These are phyloP conservation scores for Dactylellina cionopaga DNA, from an alignment of 2,329 filamentous ascomycete genomes.

Conservation along the genomic window DNA sequence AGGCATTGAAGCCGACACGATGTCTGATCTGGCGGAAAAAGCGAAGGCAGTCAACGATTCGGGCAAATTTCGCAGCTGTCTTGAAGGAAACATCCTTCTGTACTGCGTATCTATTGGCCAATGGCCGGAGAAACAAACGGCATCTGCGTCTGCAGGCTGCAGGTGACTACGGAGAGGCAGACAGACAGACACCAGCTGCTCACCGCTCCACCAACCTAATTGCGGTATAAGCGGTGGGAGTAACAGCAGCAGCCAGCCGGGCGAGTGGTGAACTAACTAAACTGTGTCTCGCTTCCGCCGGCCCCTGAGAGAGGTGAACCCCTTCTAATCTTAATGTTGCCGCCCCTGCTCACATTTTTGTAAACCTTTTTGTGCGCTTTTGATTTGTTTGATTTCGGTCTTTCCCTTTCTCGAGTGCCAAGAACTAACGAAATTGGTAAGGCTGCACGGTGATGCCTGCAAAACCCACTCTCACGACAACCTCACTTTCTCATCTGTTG, in stretches of 20 bases:
- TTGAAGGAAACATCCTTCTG: neutral
- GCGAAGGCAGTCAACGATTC: neutral
- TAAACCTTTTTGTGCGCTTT: slow-evolving; percentile 38
- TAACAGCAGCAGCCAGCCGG: too few relatives aligned
- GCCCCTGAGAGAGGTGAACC: slow-evolving; percentile 38
- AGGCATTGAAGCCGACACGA: neutral
- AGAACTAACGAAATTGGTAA: slow-evolving; percentile 38
- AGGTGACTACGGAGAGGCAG: slow-evolving; percentile 14
- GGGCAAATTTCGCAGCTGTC: neutral
- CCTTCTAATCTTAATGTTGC: slow-evolving; percentile 53
- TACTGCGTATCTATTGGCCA: slow-evolving; percentile 13
- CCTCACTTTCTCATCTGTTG: slow-evolving; percentile 36
- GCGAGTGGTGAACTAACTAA: slow-evolving; percentile 8
- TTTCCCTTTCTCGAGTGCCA: slow-evolving; percentile 25
- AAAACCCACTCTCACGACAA: slow-evolving; percentile 29
- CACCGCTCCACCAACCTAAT: too few relatives aligned
- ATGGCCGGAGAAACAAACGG: slow-evolving; percentile 14
- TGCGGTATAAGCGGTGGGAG: too few relatives aligned
- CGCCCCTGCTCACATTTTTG: slow-evolving; percentile 40
- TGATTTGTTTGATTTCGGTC: slow-evolving; percentile 11
- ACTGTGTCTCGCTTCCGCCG: slow-evolving; percentile 25
- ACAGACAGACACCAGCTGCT: too few relatives aligned
- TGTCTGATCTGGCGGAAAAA: neutral
- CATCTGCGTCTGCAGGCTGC: slow-evolving; percentile 13
- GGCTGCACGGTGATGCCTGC: slow-evolving; percentile 24